Evolutionary conservation across 1,284 basidiomycete genomes (phyloP).

Genomic region (Kalmanozyma brasiliensis): DNA sequence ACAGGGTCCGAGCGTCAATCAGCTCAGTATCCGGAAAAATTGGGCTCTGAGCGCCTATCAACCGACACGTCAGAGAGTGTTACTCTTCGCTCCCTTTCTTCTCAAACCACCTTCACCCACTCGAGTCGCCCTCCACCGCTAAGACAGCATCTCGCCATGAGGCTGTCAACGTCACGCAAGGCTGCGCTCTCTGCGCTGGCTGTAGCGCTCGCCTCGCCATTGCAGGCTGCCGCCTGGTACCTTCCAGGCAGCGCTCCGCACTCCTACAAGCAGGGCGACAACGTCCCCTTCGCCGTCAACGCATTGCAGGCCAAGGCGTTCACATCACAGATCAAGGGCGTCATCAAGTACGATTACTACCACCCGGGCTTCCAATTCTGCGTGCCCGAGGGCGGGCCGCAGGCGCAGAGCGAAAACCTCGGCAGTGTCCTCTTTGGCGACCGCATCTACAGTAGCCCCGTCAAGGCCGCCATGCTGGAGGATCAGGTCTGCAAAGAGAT

Average conservation of each 20-base stretch:
- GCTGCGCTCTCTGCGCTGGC: conserved; percentile 23
- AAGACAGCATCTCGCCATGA: conserved; percentile 10
- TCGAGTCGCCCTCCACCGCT: background rate
- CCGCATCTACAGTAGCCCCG: conserved; percentile 90
- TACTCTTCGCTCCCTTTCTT: background rate
- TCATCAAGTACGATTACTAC: conserved; percentile 78
- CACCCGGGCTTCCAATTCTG: conserved; percentile 88
- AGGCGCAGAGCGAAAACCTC: conserved; percentile 85
- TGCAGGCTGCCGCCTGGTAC: conserved; percentile 60
- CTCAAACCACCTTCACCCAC: background rate
- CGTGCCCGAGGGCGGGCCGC: conserved; percentile 78
- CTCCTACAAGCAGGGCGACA: conserved; percentile 65
- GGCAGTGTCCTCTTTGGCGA: conserved; percentile 96
- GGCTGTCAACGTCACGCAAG: conserved; percentile 13
- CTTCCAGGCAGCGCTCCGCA: conserved; percentile 69
- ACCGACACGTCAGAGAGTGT: conserved; percentile 1
- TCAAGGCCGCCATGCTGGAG: conserved; percentile 81
- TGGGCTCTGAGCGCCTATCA: too few species aligned
- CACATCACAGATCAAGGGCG: conserved; percentile 58
- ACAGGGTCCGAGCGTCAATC: conserved; percentile 8
- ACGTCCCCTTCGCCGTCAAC: conserved; percentile 67
- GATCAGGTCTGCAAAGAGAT: conserved; percentile 80
- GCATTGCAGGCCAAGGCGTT: conserved; percentile 66
- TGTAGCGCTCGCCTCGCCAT: conserved; percentile 18
- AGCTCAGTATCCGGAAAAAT: too few species aligned